These are phyloP conservation scores for Colletotrichum endophyticum DNA, from an alignment of 2,329 filamentous ascomycete species.

Conservation along the genomic window DNA sequence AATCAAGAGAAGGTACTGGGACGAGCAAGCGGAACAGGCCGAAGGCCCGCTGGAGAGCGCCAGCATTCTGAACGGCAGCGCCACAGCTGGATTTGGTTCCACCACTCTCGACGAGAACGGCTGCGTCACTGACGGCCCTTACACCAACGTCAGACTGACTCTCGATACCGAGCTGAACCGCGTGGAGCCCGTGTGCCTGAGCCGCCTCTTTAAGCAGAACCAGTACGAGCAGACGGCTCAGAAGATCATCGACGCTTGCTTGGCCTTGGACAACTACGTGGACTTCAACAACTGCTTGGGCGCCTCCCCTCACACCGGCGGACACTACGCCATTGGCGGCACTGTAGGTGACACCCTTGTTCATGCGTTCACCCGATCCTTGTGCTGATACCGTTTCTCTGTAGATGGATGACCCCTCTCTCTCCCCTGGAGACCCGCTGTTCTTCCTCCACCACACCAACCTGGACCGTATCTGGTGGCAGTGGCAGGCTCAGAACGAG, in stretches of 20 bases:
- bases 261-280: neutral
- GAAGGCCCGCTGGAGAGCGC: conserved; percentile 21
- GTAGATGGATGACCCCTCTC: conserved; percentile 8
- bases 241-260: conserved; percentile 8
- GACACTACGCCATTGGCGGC: conserved; percentile 9
- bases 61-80: conserved; percentile 30
- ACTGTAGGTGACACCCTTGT: neutral
- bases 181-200: neutral
- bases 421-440: conserved; percentile 3
- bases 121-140: conserved; percentile 28
- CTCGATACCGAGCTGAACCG: neutral
- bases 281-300: conserved; percentile 10
- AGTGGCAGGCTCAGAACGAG: conserved; percentile 16
- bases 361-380: neutral
- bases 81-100: conserved; percentile 33
- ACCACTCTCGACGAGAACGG: conserved; percentile 16
- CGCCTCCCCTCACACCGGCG: neutral
- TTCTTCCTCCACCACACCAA: conserved; percentile 11
- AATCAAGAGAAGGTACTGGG: neutral
- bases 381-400: neutral
- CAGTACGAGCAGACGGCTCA: neutral
- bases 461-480: conserved; percentile 5
- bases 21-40: conserved; percentile 14
- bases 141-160: conserved; percentile 6
- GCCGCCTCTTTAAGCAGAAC: neutral